phyloP scores from a whole-genome alignment of 1,139 yeast species.

The Sugiyamaella paludigena region DNA sequence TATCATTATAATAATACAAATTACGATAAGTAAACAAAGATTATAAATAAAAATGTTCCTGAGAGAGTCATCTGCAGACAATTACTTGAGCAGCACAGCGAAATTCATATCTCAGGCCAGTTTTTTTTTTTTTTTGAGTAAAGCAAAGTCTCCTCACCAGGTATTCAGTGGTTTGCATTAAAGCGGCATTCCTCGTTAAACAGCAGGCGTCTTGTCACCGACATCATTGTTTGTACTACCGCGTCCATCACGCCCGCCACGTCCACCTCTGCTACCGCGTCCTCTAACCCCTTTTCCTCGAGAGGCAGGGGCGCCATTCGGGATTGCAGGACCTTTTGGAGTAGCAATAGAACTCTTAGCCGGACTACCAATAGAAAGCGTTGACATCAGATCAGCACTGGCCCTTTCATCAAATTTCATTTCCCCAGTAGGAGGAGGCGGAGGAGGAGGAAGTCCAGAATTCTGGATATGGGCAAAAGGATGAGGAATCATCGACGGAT shows the following conservation, averaged over 20 bases:
- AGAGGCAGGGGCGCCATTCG: conserved; percentile 16
- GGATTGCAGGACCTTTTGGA: conserved; percentile 9
- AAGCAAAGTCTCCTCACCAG: too few relatives aligned
- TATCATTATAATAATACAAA: too few relatives aligned
- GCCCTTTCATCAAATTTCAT: conserved; percentile 29
- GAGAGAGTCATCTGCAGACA: too few relatives aligned
- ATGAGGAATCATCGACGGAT: conserved; percentile 23
- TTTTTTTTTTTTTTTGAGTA: too few relatives aligned
- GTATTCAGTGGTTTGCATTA: not conserved
- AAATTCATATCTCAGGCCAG: too few relatives aligned
- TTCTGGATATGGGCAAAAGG: conserved; percentile 1
- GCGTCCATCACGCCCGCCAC: conserved; percentile 15
- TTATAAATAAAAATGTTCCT: too few relatives aligned
- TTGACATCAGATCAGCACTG: conserved; percentile 35
- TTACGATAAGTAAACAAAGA: too few relatives aligned
- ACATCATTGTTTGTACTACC: conserved; percentile 1
- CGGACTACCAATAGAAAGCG: conserved; percentile 24
- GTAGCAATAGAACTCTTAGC: not conserved
- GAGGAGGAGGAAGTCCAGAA: not conserved
- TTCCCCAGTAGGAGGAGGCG: conserved; percentile 23
- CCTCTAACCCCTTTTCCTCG: conserved; percentile 33
- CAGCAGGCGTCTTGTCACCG: not conserved
- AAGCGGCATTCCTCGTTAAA: too few relatives aligned
- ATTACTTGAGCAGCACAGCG: too few relatives aligned
- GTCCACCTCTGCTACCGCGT: conserved; percentile 31